Percentiles rank a stretch among this genome's conserved stretches.
Conservation (phyloP, 2,329 filamentous ascomycete species). For the Dothideomycetes sp. region DNA sequence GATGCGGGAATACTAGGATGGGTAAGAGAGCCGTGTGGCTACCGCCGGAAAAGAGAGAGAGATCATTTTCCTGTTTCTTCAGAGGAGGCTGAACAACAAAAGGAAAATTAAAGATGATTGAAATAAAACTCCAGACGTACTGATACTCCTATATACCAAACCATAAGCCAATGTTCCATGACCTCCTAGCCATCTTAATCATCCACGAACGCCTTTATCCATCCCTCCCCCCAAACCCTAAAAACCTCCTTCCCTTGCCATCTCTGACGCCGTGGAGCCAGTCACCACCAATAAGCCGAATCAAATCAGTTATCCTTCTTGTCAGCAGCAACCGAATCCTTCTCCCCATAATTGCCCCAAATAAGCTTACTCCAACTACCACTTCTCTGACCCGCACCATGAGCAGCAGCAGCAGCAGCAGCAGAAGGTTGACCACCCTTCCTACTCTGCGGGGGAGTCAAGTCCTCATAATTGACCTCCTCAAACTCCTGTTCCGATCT, state of each 20-base stretch:
- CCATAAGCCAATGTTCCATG: too few species aligned
- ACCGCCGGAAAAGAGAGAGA: too few species aligned
- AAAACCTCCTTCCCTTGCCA: neutral
- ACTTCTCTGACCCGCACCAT: constrained; percentile 4
- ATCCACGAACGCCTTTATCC: neutral
- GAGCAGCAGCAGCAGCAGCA: constrained; percentile 15
- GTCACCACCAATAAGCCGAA: neutral
- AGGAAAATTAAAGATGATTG: too few species aligned
- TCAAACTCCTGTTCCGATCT: constrained; percentile 85
- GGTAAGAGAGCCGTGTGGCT: too few species aligned
- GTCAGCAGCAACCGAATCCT: constrained; percentile 23
- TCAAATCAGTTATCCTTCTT: constrained; percentile 22
- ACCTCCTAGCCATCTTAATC: too few species aligned
- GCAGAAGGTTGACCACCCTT: constrained; percentile 16
- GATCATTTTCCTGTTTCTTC: too few species aligned
- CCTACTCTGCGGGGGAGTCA: constrained; percentile 29
- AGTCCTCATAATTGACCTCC: constrained; percentile 28
- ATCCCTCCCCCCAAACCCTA: neutral
- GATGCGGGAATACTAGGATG: too few species aligned
- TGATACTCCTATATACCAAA: too few species aligned
- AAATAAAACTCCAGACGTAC: too few species aligned
- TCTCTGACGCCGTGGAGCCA: too few species aligned
- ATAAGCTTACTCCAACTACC: constrained; percentile 28
- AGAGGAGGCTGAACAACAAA: too few species aligned
- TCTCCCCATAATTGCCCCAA: constrained; percentile 31